Conservation (phyloP, 176 grass and related monocot species). For the Hordeum marinum region DNA sequence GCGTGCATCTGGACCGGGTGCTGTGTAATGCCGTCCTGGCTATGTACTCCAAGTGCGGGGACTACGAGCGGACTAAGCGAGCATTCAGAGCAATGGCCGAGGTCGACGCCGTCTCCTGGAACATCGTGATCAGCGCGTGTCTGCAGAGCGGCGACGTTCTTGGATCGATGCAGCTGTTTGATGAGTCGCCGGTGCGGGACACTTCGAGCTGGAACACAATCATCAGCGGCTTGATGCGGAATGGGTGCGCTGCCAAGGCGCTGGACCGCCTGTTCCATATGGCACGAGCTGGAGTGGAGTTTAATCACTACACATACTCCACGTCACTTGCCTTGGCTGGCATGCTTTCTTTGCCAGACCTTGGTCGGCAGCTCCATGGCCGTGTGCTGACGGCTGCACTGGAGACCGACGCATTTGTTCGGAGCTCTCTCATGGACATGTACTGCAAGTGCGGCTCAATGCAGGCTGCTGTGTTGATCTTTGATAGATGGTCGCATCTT, state of each 20-base stretch:
- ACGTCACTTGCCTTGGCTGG: conserved; percentile 42
- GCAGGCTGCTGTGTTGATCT: conserved; percentile 33
- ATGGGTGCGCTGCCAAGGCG: conserved; percentile 15
- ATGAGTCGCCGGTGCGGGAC: conserved; percentile 33
- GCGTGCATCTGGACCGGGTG: conserved; percentile 36
- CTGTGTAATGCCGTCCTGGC: conserved; percentile 47
- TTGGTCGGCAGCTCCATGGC: conserved; percentile 60
- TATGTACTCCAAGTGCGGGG: conserved; percentile 51
- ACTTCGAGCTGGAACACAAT: conserved; percentile 62
- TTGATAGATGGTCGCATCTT: conserved; percentile 22
- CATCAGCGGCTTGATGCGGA: conserved; percentile 44
- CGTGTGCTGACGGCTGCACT: conserved; percentile 29
- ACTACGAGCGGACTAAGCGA: neutral
- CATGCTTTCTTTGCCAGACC: conserved; percentile 35
- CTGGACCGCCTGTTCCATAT: conserved; percentile 31
- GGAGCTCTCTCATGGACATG: conserved; percentile 66
- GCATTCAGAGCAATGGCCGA: conserved; percentile 29
- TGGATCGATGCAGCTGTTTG: conserved; percentile 35
- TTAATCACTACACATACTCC: conserved; percentile 59
- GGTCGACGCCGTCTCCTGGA: conserved; percentile 46
- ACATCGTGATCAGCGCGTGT: conserved; percentile 40
- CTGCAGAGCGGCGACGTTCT: conserved; percentile 33
- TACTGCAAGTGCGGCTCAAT: conserved; percentile 60
- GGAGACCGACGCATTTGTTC: conserved; percentile 34
- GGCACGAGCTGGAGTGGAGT: conserved; percentile 25